Evolutionary conservation across 1,139 yeast genomes (phyloP).

Genomic region (Sugiyamaella pinicola): DNA sequence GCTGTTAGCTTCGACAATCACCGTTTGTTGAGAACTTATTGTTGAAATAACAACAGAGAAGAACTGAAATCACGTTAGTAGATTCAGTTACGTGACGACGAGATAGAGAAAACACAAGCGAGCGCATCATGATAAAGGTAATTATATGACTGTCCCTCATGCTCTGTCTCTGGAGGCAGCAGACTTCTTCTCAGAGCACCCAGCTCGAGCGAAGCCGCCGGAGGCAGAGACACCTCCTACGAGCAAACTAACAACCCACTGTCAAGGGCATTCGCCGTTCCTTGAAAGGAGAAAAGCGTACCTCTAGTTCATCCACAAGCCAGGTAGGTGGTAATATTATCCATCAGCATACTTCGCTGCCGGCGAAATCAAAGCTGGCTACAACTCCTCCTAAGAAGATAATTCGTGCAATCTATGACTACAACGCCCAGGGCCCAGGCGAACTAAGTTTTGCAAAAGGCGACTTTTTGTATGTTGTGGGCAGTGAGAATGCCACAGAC

Average conservation of each 20-base stretch:
- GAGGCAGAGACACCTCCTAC: too few relatives aligned
- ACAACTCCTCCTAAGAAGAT: slow-evolving; percentile 67
- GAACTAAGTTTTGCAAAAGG: slow-evolving; percentile 79
- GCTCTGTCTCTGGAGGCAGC: too few relatives aligned
- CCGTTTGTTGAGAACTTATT: too few relatives aligned
- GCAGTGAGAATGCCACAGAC: slow-evolving; percentile 61
- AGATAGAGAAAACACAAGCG: too few relatives aligned
- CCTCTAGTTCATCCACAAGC: slow-evolving; percentile 27
- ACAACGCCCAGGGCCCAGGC: slow-evolving; percentile 77
- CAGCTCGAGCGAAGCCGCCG: too few relatives aligned
- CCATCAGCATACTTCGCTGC: slow-evolving; percentile 16
- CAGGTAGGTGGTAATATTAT: not conserved
- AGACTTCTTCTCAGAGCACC: too few relatives aligned
- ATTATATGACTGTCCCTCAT: too few relatives aligned
- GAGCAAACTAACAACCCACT: not conserved
- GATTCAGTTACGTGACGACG: not conserved
- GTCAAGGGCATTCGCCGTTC: slow-evolving; percentile 42
- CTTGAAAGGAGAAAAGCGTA: slow-evolving; percentile 41
- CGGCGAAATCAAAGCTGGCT: slow-evolving; percentile 34
- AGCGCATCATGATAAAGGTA: not conserved
- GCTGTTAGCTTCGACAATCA: too few relatives aligned
- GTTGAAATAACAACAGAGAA: too few relatives aligned
- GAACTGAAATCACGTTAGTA: too few relatives aligned
- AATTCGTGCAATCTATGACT: slow-evolving; percentile 78
- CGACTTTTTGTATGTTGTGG: slow-evolving; percentile 82